phyloP scores from a whole-genome alignment of 371 early-diverging fungal species.

The Rhizopus stolonifer region DNA sequence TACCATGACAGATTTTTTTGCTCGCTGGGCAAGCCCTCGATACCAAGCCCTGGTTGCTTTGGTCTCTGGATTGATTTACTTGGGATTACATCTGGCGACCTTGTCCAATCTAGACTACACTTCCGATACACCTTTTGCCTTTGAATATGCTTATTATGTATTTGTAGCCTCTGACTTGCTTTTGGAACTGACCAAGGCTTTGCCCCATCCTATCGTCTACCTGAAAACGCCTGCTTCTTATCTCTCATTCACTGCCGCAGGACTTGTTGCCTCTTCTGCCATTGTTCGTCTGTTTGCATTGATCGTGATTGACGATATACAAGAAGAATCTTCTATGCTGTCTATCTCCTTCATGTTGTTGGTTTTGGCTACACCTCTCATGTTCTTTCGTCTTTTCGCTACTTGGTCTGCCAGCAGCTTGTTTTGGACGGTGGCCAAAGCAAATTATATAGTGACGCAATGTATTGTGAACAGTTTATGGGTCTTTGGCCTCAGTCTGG shows the following conservation, averaged over 20 bases:
- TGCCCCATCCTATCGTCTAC: constrained; percentile 18
- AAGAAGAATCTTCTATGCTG: constrained; percentile 12
- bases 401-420: constrained; percentile 20
- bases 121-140: constrained; percentile 18
- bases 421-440: constrained; percentile 32
- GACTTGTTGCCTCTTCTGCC: constrained; percentile 22
- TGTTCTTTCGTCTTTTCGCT: constrained; percentile 35
- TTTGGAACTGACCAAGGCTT: constrained; percentile 25
- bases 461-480: constrained; percentile 36
- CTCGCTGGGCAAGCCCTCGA: constrained; percentile 39
- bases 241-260: constrained; percentile 20
- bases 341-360: constrained; percentile 23
- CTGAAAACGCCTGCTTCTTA: constrained; percentile 29
- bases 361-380: constrained; percentile 37
- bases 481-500: constrained; percentile 23
- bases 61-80: constrained; percentile 26
- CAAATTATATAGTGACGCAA: constrained; percentile 24
- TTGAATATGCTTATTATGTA: constrained; percentile 42
- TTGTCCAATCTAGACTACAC: constrained; percentile 35
- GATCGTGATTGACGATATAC: constrained; percentile 12
- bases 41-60: constrained; percentile 34
- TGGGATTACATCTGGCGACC: constrained; percentile 34
- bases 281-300: constrained; percentile 28
- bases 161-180: constrained; percentile 37
- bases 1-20: constrained; percentile 22